Evolutionary conservation across 2,329 filamentous ascomycete species (phyloP).

Genomic region (Exophiala calicioides): DNA sequence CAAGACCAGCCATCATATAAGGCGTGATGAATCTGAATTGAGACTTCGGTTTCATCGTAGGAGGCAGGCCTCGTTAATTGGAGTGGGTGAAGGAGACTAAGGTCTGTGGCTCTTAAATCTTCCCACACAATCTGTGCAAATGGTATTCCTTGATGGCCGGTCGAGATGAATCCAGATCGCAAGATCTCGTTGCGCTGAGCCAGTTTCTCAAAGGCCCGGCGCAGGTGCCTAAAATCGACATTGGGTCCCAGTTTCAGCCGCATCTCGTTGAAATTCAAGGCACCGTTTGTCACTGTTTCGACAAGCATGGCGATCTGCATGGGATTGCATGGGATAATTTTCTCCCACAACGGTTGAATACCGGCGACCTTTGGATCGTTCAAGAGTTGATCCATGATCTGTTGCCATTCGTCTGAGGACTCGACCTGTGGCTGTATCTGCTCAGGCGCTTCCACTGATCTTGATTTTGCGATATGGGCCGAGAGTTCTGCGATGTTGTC

Average conservation of each 20-base stretch:
- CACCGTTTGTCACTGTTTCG: constrained; percentile 63
- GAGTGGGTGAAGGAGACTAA: constrained; percentile 60
- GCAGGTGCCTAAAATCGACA: constrained; percentile 44
- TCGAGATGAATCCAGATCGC: constrained; percentile 70
- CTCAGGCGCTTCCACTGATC: background rate
- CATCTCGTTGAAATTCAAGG: constrained; percentile 76
- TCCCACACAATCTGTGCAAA: constrained; percentile 69
- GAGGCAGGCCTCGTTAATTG: constrained; percentile 40
- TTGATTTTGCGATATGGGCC: constrained; percentile 1
- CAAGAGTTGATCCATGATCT: constrained; percentile 4
- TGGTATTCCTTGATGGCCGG: constrained; percentile 44
- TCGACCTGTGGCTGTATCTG: background rate
- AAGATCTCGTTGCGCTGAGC: constrained; percentile 64
- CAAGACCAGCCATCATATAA: constrained; percentile 94
- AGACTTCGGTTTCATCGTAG: constrained; percentile 30
- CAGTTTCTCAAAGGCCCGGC: constrained; percentile 53
- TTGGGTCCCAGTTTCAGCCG: constrained; percentile 58
- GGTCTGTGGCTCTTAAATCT: constrained; percentile 37
- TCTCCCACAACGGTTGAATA: constrained; percentile 32
- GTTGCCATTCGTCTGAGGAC: constrained; percentile 15
- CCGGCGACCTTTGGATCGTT: background rate
- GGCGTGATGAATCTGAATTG: constrained; percentile 73
- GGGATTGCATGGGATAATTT: constrained; percentile 64
- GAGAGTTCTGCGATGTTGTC: constrained; percentile 44
- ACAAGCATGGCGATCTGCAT: constrained; percentile 79